These are phyloP conservation scores for Diplodia intermedia DNA, from an alignment of 2,329 filamentous ascomycete genomes.

Conservation along the genomic window DNA sequence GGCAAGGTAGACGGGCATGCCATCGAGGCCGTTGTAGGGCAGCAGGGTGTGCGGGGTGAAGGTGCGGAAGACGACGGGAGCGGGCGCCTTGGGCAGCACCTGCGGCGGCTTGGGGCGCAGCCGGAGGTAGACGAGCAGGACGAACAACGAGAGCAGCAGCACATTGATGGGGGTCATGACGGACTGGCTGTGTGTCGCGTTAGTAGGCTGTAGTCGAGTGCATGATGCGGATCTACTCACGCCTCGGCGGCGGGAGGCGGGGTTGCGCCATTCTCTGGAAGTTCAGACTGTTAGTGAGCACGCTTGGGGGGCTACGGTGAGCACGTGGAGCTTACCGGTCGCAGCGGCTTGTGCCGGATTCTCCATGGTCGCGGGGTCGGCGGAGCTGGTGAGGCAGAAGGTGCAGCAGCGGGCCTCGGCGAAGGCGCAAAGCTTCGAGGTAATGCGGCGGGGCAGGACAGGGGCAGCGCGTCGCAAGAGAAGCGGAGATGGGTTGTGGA, in stretches of 20 bases:
- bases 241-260: slow-evolving; percentile 57
- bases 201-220: neutral
- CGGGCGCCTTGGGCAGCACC: slow-evolving; percentile 61
- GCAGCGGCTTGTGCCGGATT: slow-evolving; percentile 22
- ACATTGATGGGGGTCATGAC: slow-evolving; percentile 68
- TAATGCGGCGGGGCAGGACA: neutral
- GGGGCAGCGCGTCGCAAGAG: neutral
- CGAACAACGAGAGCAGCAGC: slow-evolving; percentile 64
- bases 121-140: slow-evolving; percentile 64
- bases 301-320: neutral
- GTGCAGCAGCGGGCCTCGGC: neutral
- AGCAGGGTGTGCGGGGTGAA: slow-evolving; percentile 85
- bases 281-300: neutral
- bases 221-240: slow-evolving; percentile 44
- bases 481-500: neutral
- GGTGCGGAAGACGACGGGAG: slow-evolving; percentile 83
- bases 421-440: neutral
- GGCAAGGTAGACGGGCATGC: slow-evolving; percentile 82
- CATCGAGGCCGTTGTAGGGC: slow-evolving; percentile 79
- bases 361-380: slow-evolving; percentile 16
- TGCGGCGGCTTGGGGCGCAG: slow-evolving; percentile 61
- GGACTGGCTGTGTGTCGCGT: slow-evolving; percentile 53
- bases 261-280: slow-evolving; percentile 53
- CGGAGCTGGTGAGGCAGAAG: neutral
- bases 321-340: slow-evolving; percentile 29